phyloP scores from a whole-genome alignment of 164 flowering plant species.

The Kingdonia uniflora region DNA sequence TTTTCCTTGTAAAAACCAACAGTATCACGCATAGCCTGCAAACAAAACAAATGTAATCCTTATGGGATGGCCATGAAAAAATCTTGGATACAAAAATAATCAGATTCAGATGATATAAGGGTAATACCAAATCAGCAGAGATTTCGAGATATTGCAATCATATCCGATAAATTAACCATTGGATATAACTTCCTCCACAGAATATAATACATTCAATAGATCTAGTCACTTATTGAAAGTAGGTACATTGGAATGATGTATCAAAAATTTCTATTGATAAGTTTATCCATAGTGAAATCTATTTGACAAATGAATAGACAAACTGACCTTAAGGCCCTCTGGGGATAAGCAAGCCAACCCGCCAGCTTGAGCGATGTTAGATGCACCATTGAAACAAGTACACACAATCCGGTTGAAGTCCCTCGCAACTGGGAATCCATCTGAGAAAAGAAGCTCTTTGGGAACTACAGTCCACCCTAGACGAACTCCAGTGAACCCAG shows the following conservation, averaged over 20 bases:
- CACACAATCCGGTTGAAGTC: slow-evolving; percentile 92
- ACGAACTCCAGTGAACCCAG: slow-evolving; percentile 95
- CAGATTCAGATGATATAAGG: no score
- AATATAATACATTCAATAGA: no score
- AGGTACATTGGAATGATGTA: no score
- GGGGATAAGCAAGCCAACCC: slow-evolving; percentile 79
- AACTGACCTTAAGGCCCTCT: slow-evolving; percentile 63
- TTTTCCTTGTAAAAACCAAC: slow-evolving; percentile 83
- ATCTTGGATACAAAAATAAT: no score
- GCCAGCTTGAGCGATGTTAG: slow-evolving; percentile 90
- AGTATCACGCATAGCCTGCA: slow-evolving; percentile 71
- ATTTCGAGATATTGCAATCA: no score
- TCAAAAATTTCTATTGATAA: no score
- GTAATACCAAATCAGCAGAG: no score
- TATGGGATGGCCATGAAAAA: neutral
- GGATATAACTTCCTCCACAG: no score
- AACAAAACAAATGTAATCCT: neutral
- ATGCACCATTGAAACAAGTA: slow-evolving; percentile 93
- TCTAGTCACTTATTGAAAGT: no score
- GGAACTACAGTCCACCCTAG: slow-evolving; percentile 95
- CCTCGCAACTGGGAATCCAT: slow-evolving; percentile 79
- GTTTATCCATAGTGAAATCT: neutral
- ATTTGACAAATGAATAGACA: neutral
- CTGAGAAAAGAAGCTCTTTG: slow-evolving; percentile 74
- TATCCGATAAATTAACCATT: no score